Base-by-base conservation (phyloP, 495 filamentous ascomycete genomes). In the Cryomyces minteri region DNA sequence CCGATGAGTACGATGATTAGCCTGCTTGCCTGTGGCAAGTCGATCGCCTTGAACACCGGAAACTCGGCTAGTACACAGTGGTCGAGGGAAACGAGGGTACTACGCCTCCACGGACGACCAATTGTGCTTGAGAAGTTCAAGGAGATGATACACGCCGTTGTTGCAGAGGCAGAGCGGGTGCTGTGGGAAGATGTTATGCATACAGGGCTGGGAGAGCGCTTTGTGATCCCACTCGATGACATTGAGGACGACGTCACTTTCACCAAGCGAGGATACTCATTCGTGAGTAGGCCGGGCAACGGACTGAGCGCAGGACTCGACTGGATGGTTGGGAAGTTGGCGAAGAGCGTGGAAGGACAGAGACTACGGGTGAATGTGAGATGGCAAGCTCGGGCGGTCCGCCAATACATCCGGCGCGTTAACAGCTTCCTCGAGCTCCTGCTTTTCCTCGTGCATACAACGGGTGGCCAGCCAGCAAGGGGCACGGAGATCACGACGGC, bases 261-360 rank as follows among this genome's bases (percentile, higher is more conserved):
- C 6, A 46, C 36, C 4, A 46, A 40, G 32, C 33, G 44, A 46
- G 44, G 44, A 9, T 14, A 39, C n/a, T 46, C 44, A 25, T 46
- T 46, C 6, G 32, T 46, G 9, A 32, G 6, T 12, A 9, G 40
- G 30, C 18, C 25, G 11, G 30, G 31, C 11, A 46, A 46, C 32
- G 36, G 37, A 46, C 29, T 46, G 28, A 29, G 11, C 6, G 36
- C 39, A 14, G 40, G 40, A 38, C 36, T 14, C 4, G 7, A 40
- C 28, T 46, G 36, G 44, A 46, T 46, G 4, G 11, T 46, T 28
- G 36, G 37, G 5, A 6, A 12, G 11, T 46, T 28, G 29, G 18
- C 18, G 2, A 25, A 25, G 1, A 25, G 18, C 18, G 18, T 25
- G 18, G 18, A 25, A 25, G 18, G 18, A 25, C 18, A 25, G 18